Evolutionary conservation across 176 grass and related monocot genomes (phyloP).

Genomic region (Oryza officinalis): DNA sequence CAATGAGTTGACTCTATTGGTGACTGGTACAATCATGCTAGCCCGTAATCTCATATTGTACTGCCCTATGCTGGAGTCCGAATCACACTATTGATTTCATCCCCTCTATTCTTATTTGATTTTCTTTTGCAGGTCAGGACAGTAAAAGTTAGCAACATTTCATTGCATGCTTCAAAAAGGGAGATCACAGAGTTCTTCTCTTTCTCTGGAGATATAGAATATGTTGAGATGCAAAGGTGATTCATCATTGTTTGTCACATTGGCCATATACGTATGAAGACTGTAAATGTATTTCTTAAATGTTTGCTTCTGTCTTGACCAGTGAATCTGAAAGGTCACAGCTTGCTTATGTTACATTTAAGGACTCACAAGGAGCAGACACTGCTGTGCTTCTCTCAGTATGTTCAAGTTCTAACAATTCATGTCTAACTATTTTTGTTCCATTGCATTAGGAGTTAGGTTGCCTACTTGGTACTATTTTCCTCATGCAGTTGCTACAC

Average conservation of each 20-base stretch:
- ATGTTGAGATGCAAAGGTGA: conserved; percentile 96
- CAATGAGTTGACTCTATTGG: conserved; percentile 6
- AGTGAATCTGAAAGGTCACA: conserved; percentile 92
- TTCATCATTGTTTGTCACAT: conserved; percentile 3
- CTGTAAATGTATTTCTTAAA: conserved; percentile 27
- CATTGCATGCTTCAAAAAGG: conserved; percentile 71
- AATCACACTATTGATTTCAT: background rate
- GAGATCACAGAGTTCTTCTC: conserved; percentile 97
- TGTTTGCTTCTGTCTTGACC: conserved; percentile 35
- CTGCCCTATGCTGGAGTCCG: background rate
- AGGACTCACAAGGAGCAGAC: conserved; percentile 86
- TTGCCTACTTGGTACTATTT: background rate
- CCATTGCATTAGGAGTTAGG: background rate
- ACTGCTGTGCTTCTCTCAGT: conserved; percentile 93
- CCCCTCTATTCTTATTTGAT: background rate
- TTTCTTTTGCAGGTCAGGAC: conserved; percentile 61
- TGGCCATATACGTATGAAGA: conserved; percentile 17
- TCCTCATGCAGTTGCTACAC: conserved; percentile 2
- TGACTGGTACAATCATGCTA: background rate
- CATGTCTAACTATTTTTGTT: background rate
- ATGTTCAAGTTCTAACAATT: conserved; percentile 41
- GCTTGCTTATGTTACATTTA: conserved; percentile 92
- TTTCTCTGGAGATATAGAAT: conserved; percentile 93
- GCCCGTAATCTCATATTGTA: conserved; percentile 7
- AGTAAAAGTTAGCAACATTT: conserved; percentile 91